These are phyloP conservation scores for Phytophthora hybrid DNA, from an alignment of 352 stramenopile species.

Conservation along the genomic window DNA sequence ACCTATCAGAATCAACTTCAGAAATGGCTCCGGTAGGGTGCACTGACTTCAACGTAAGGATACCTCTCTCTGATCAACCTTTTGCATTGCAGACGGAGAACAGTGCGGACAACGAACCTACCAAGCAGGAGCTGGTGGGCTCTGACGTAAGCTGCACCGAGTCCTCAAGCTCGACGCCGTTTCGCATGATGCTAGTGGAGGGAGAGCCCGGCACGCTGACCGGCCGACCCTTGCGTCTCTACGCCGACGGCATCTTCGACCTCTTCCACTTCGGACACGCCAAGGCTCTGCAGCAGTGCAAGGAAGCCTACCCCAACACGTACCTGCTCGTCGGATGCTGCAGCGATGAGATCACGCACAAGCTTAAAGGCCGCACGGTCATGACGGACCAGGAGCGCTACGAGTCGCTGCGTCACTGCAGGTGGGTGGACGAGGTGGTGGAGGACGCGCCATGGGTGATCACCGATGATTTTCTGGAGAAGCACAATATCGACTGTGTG, in stretches of 20 bases:
- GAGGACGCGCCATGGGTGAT: constrained; percentile 89
- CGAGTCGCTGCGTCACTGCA: constrained; percentile 86
- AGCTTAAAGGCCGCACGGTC: constrained; percentile 88
- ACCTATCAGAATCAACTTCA: not conserved
- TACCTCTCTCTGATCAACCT: not conserved
- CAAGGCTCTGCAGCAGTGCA: constrained; percentile 89
- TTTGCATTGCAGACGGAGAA: not conserved
- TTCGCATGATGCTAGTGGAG: constrained; percentile 66
- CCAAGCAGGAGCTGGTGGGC: constrained; percentile 12
- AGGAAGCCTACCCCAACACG: constrained; percentile 87
- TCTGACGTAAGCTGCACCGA: constrained; percentile 44
- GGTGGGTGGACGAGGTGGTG: constrained; percentile 90
- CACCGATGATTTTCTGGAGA: constrained; percentile 82
- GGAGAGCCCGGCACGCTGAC: constrained; percentile 76
- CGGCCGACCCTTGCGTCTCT: constrained; percentile 81
- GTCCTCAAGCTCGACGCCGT: constrained; percentile 29
- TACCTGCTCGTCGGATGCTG: constrained; percentile 88
- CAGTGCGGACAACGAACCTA: constrained; percentile 10
- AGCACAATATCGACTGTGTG: constrained; percentile 90
- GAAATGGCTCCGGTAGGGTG: constrained; percentile 28
- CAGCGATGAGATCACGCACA: constrained; percentile 88
- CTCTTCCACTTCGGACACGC: constrained; percentile 92
- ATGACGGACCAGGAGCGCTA: constrained; percentile 92
- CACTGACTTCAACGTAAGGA: not conserved
- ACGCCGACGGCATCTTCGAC: constrained; percentile 91